Percentiles rank a stretch among this genome's conserved stretches.
These are phyloP conservation scores for Annulohypoxylon maeteangense DNA, from an alignment of 495 filamentous ascomycete genomes.

Conservation along the genomic window DNA sequence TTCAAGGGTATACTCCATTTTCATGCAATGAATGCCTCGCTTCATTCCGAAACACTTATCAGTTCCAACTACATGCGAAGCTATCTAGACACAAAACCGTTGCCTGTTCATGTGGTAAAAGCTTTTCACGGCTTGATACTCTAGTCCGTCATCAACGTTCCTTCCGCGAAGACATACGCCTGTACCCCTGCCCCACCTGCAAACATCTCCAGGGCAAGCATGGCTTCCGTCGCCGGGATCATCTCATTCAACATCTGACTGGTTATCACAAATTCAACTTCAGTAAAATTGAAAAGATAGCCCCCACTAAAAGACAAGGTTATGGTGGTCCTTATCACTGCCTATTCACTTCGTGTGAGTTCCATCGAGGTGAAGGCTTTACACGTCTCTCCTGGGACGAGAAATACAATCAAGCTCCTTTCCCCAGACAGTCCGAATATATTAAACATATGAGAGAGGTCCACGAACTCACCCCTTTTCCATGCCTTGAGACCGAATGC, in stretches of 20 bases:
- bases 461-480: slow-evolving; percentile 48
- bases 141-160: slow-evolving; percentile 43
- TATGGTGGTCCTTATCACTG: slow-evolving; percentile 4
- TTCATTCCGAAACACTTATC: neutral
- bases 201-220: slow-evolving; percentile 49
- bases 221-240: slow-evolving; percentile 52
- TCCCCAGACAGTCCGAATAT: slow-evolving; percentile 44
- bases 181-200: slow-evolving; percentile 47
- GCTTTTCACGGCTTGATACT: slow-evolving; percentile 46
- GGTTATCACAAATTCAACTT: slow-evolving; percentile 49
- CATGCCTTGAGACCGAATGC: slow-evolving; percentile 48
- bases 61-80: slow-evolving; percentile 21
- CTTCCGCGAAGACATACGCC: slow-evolving; percentile 19
- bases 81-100: slow-evolving; percentile 15
- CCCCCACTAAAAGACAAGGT: neutral
- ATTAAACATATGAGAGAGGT: slow-evolving; percentile 50
- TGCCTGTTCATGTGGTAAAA: slow-evolving; percentile 42
- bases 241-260: slow-evolving; percentile 51
- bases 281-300: slow-evolving; percentile 20
- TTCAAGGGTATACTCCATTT: neutral
- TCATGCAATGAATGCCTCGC: slow-evolving; percentile 38
- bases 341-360: slow-evolving; percentile 20
- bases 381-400: neutral
- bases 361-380: slow-evolving; percentile 18
- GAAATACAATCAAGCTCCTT: neutral